Base-by-base conservation (phyloP, 2,329 filamentous ascomycete species). In the Diplodia intermedia region DNA sequence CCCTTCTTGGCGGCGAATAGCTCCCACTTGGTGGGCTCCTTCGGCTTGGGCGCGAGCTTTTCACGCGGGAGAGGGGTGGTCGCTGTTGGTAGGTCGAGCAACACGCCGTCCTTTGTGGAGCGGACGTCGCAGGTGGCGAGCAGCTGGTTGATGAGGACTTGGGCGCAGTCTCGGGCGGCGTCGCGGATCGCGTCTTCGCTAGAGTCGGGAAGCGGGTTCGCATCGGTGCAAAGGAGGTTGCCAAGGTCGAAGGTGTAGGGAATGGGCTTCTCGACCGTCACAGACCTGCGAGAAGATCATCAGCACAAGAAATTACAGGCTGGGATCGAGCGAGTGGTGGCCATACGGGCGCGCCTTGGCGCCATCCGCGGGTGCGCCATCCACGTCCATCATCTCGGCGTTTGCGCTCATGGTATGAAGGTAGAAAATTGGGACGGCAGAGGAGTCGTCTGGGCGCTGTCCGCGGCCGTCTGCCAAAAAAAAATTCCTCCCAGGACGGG, bases 1-100 rank as follows among this genome's bases (percentile, higher is more conserved):
- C 95, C 95, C 86, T 97, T 97, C 88, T 97, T 97, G 80, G 89
- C 91, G 55, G 95, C 95, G 83, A 99, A 99, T 76, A 90, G 88
- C 84, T 97, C 90, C 95, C 95, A 99, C 80, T 93, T 97, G 69
- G 94, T 98, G 73, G 90, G 90, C 68, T 90, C 84, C 82, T 94
- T 95, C 72, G 89, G 86, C 67, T 88, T 86, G 0, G 95, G 95
- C 9, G 98, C 84, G 11, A 93, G 92, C 81, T 99, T 98, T 83
- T 97, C 94, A 73, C 95, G 91, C 29, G 95, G 95, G 4, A 98
- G 85, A 0, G 84, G 80, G 1, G 91, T 96, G 23, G 86, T 82
- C 0, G 88, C 84, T 0, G 86, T 79, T 0, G 95, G 95, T 0
- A 99, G 89, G 18, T 87, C 85, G 66, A 98, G 88, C 61, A 94